phyloP scores from a whole-genome alignment of 2,329 filamentous ascomycete genomes.

The Fusarium penzigii region DNA sequence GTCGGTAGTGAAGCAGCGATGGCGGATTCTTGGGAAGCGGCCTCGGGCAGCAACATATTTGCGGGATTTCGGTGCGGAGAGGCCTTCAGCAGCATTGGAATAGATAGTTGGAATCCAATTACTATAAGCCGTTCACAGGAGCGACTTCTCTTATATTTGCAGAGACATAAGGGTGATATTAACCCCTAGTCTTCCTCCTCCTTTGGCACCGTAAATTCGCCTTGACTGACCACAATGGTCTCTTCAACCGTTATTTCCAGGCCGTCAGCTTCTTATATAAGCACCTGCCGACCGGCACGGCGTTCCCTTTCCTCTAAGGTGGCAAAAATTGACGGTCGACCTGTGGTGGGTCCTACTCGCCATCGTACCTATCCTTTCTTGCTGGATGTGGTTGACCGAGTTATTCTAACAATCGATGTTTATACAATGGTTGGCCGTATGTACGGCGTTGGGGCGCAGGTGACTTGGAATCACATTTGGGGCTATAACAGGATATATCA shows the following conservation, averaged over 20 bases:
- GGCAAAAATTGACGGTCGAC: background rate
- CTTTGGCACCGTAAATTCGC: background rate
- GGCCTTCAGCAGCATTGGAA: background rate
- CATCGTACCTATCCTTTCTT: background rate
- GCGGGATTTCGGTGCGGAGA: background rate
- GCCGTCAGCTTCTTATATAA: background rate
- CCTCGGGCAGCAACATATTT: background rate
- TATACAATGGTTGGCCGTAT: constrained; percentile 28
- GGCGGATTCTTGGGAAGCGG: background rate
- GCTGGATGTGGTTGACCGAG: background rate
- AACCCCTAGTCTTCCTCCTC: background rate
- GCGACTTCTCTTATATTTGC: background rate
- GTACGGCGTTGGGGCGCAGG: background rate
- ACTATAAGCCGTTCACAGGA: background rate
- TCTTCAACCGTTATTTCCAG: background rate
- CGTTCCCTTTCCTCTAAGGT: background rate
- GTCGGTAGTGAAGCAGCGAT: background rate
- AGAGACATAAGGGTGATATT: background rate
- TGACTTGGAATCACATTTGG: background rate
- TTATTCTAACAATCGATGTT: background rate
- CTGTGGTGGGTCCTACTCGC: background rate
- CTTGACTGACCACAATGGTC: background rate
- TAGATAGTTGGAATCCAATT: too few species aligned
- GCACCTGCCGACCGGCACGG: background rate
- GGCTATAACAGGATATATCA: background rate